Base-by-base conservation (phyloP, 768 basidiomycete genomes). In the Amanita rimosa region DNA sequence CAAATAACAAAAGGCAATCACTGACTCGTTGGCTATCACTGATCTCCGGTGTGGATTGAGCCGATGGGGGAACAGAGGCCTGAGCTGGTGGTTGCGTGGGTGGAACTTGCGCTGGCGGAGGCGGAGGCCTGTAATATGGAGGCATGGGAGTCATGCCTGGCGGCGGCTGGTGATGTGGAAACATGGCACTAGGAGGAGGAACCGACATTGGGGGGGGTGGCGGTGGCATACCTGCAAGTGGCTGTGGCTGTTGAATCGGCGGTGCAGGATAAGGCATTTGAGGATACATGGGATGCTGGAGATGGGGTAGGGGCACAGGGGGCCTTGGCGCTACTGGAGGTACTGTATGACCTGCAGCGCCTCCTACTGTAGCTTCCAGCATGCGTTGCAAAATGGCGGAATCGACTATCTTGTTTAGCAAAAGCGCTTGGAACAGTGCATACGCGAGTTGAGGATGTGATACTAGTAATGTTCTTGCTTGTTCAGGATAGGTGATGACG, bases 321-420 rank as follows among this genome's bases (percentile, higher is more conserved):
- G 58, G 53, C 17, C 56, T 46, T 10, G 31, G 31, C 31, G 57
- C 38, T 10, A 31, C 19, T 4, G 39, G 27, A 14, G 53, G 48
- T 13, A 53, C 53, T n/a, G 53, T 14, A 13, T 26, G 39, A 3
- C 4, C 31, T 9, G 17, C 19, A 16, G 17, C 42, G 29, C 43
- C 35, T 21, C 49, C 57, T 14, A 61, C 50, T 41, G 67, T 69
- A 6, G 70, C 69, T 51, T 69, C 71, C 22, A 71, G 61, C 73
- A 75, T 73, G 55, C 89, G 83, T 59, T 88, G 79, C 2, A 99
- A 71, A 42, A 96, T 80, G 4, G 79, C 76, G 2, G 87, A 77
- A 55, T 97, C 93, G 35, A 98, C 88, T 14, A 98, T 89, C 58
- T 93, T 89, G 74, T 94, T 90, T 42, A 97, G 67, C 7, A 98